These are phyloP conservation scores for Hanseniaspora mollemarum DNA, from an alignment of 805 yeast genomes.

Conservation along the genomic window DNA sequence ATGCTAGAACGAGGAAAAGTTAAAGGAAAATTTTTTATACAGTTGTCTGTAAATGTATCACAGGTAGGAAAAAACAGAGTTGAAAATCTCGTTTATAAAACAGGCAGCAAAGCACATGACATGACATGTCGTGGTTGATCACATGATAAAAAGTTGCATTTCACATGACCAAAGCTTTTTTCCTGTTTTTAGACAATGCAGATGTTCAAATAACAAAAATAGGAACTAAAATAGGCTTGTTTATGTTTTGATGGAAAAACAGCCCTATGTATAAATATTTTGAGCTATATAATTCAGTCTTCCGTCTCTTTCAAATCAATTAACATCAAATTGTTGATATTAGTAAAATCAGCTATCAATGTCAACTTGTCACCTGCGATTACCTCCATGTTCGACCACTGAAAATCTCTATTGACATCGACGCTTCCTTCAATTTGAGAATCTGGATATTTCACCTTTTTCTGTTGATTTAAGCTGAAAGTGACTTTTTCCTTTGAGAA, in stretches of 20 bases:
- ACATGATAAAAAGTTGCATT: neutral
- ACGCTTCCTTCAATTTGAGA: neutral
- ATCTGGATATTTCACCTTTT: neutral
- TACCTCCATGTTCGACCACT: neutral
- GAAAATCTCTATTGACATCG: neutral
- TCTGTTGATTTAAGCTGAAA: neutral
- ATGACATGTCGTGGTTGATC: no score
- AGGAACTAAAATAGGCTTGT: no score
- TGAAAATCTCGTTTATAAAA: no score
- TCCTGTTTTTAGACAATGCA: neutral
- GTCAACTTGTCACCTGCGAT: neutral
- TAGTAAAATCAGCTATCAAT: neutral
- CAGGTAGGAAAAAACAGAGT: no score
- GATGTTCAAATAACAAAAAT: no score
- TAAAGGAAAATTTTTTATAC: no score
- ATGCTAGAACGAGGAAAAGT: no score
- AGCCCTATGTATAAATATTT: no score
- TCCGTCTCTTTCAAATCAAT: neutral
- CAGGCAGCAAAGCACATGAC: no score
- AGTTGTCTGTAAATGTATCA: no score
- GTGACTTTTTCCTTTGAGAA: neutral
- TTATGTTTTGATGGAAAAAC: no score
- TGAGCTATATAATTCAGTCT: neutral
- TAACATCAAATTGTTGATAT: conserved; percentile 2
- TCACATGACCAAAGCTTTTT: neutral